Base-by-base conservation (phyloP, 306 rosid genomes). In the Vigna unguiculata region DNA sequence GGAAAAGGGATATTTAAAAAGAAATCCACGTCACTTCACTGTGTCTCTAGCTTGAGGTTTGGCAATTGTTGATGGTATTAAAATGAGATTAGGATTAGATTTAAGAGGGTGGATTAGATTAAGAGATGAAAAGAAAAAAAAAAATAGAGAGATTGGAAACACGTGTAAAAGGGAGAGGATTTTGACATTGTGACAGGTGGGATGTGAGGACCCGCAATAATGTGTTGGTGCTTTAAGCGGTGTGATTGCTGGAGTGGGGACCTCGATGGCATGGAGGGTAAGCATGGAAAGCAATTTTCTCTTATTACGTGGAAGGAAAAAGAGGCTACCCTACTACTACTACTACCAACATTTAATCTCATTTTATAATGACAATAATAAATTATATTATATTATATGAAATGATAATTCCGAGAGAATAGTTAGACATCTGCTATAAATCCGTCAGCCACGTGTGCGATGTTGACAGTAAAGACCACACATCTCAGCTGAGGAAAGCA, bases 201-300 rank as follows among this genome's bases (percentile, higher is more conserved):
- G 75, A 51, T 77, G 80, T 81, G 87, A 81, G 88, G 86, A 70
- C 82, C 82, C 65, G 61, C 81, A 28, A 28, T 28, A 74, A 76
- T 80, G 74, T 65, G 86, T 28, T 51, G 85, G 80, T 65, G 80
- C 49, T 72, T 85, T 66, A 81, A 76, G 83, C 75, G 49, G 81
- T 65, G 69, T 68, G 79, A 65, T 58, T 64, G 69, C 61, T 12
- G 28, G 32, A 28, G 51, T 2, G 61, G 83, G 89, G 82, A 24
- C 85, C 81, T 47, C 58, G 15, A n/a, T 13, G 22, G 62, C 21
- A n/a, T 13, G 22, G 67, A 61, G 85, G 84, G 78, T 72, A 66
- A 80, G 77, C 59, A 7, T 7, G 81, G 83, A 71, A 81, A 64
- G 15, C 22, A 76, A 62, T 9, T 43, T 81, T 14, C 46, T 51